These are phyloP conservation scores for Amanita phalloides DNA, from an alignment of 768 basidiomycete species.

Conservation along the genomic window DNA sequence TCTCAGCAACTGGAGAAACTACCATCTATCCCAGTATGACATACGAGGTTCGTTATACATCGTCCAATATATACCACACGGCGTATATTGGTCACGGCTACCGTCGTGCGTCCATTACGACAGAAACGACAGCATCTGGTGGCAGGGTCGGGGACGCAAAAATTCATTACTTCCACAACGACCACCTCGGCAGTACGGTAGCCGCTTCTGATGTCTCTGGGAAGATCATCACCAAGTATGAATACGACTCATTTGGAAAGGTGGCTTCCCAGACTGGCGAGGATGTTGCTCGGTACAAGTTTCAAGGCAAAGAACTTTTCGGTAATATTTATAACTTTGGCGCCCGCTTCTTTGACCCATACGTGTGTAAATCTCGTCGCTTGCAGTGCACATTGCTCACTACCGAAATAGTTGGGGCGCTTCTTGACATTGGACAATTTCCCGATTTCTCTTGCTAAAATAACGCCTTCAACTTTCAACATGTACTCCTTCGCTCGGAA, in stretches of 20 bases:
- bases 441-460: not conserved
- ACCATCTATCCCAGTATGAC: not conserved
- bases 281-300: not conserved
- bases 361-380: not conserved
- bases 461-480: conserved; percentile 6
- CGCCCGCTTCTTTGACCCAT: not conserved
- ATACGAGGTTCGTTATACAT: not conserved
- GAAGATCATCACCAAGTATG: not conserved
- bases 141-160: no score
- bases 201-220: not conserved
- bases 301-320: not conserved
- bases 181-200: not conserved
- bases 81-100: not conserved
- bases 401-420: not conserved
- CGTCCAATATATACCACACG: not conserved
- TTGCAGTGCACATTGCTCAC: not conserved
- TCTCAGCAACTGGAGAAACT: not conserved
- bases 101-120: not conserved
- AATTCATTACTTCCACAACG: not conserved
- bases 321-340: not conserved
- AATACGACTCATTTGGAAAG: not conserved
- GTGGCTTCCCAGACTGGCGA: not conserved
- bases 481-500: conserved; percentile 9
- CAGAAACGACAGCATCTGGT: not conserved
- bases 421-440: not conserved